Evolutionary conservation across 2,329 filamentous ascomycete species (phyloP).

Genomic region (Herpotrichia juniperi): DNA sequence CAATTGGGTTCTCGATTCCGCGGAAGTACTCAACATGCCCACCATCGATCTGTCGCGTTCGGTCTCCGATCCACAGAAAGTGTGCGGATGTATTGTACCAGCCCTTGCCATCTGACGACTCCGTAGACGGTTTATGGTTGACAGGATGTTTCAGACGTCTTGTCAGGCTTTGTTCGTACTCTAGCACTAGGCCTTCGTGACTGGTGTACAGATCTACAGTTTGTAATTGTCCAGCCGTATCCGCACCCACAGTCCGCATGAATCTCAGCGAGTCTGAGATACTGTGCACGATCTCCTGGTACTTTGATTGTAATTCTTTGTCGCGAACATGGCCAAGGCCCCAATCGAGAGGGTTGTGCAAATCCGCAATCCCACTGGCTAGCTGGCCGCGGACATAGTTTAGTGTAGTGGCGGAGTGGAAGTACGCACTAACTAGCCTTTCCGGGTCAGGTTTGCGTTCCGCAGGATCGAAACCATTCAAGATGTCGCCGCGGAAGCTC

Average conservation of each 20-base stretch:
- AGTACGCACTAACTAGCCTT: constrained; percentile 88
- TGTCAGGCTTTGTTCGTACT: constrained; percentile 91
- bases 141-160: constrained; percentile 72
- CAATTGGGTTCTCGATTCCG: constrained; percentile 93
- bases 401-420: constrained; percentile 90
- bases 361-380: constrained; percentile 86
- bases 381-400: constrained; percentile 90
- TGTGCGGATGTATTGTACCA: constrained; percentile 96
- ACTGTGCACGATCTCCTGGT: constrained; percentile 80
- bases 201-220: constrained; percentile 95
- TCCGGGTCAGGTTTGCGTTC: constrained; percentile 81
- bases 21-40: constrained; percentile 98
- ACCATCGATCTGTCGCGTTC: constrained; percentile 89
- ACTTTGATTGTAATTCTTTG: constrained; percentile 81
- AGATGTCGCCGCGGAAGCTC: constrained; percentile 92
- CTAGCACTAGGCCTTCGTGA: constrained; percentile 90
- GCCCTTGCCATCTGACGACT: constrained; percentile 56
- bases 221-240: constrained; percentile 81
- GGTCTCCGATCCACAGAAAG: constrained; percentile 98
- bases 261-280: constrained; percentile 92
- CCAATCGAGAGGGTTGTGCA: constrained; percentile 95
- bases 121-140: constrained; percentile 42
- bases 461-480: constrained; percentile 84
- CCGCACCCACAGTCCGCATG: constrained; percentile 91
- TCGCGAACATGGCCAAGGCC: constrained; percentile 89